These are phyloP conservation scores for Orychophragmus violaceus DNA, from an alignment of 345 rosid genomes.

Conservation along the genomic window DNA sequence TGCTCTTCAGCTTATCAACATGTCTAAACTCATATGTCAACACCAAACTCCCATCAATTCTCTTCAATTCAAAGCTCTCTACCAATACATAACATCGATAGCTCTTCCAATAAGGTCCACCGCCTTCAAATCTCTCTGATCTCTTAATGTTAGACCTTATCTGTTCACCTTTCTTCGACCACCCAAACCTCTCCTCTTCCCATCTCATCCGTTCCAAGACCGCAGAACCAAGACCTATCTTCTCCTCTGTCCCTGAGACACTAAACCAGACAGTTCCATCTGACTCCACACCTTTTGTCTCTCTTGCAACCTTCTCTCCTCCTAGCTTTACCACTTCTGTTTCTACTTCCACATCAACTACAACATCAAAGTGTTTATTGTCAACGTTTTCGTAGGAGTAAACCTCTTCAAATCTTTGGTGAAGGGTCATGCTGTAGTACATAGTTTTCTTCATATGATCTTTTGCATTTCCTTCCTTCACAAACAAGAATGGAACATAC, in stretches of 20 bases:
- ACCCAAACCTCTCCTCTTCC: conserved; percentile 48
- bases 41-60: conserved; percentile 52
- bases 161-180: conserved; percentile 27
- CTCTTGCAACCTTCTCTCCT: conserved; percentile 19
- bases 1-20: conserved; percentile 26
- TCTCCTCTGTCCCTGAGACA: neutral
- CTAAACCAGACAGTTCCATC: conserved; percentile 41
- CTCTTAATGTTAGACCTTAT: conserved; percentile 31
- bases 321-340: conserved; percentile 27
- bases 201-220: conserved; percentile 46
- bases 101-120: conserved; percentile 34
- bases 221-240: conserved; percentile 38
- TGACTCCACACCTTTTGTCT: conserved; percentile 7
- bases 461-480: conserved; percentile 34
- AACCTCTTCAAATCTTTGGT: conserved; percentile 51
- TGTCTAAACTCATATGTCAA: conserved; percentile 47
- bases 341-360: conserved; percentile 30
- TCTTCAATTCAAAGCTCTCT: conserved; percentile 54
- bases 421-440: conserved; percentile 53
- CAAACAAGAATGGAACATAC: conserved; percentile 58
- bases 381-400: conserved; percentile 27
- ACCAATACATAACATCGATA: conserved; percentile 49
- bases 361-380: conserved; percentile 8
- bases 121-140: conserved; percentile 21
- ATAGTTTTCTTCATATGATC: conserved; percentile 39